Evolutionary conservation across 208 protist species (phyloP), one percentile per base, ranked within the genome.

Genomic region (Spongospora subterranea): DNA sequence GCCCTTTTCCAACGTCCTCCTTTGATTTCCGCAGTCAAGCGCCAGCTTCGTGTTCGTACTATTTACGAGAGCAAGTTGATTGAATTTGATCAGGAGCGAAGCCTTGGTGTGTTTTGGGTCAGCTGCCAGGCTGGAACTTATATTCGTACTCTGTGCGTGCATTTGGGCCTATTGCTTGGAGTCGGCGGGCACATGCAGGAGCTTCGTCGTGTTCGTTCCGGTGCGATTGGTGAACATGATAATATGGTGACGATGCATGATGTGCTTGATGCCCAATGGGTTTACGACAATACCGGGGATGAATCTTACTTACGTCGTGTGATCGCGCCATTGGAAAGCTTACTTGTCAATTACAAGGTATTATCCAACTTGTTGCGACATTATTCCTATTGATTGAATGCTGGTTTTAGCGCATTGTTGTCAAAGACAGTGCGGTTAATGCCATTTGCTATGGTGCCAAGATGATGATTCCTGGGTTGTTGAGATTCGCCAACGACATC

Each of bases 41-140:
- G 98, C 88, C 96, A 98, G 94, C 96, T 99, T 43, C 97, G 99
- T 88, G 97, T 99, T 50, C 95, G 99, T 71, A 99, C 98, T 88
- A 99, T 99, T 94, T 99, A 99, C 93, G 96, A 98, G 45, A 97
- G 95, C 93, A 97, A 99, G 93, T 95, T 99, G 38, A 95, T 99
- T 65, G 99, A 99, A 94, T 99, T 97, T 93, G 98, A 99, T 93
- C 95, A 96, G 46, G 97, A 99, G 89, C 95, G 97, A 71, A 94
- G 99, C 71, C 94, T 99, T 46, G 98, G 95, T 45, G 95, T 99
- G 13, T 99, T 99, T 94, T 97, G 98, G 95, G 98, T 99, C 45
- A 95, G 95, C 90, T 99, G 99, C 94, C 97, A 99, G 95, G 98
- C 99, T 17, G 99, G 99, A 92, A 99, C 99, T 0, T 99, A 99